A percentile compares a stretch with the other conserved stretches of the same genome.
phyloP scores from a whole-genome alignment of 192 early-diverging fungal species.

The Coemansia sp. region DNA sequence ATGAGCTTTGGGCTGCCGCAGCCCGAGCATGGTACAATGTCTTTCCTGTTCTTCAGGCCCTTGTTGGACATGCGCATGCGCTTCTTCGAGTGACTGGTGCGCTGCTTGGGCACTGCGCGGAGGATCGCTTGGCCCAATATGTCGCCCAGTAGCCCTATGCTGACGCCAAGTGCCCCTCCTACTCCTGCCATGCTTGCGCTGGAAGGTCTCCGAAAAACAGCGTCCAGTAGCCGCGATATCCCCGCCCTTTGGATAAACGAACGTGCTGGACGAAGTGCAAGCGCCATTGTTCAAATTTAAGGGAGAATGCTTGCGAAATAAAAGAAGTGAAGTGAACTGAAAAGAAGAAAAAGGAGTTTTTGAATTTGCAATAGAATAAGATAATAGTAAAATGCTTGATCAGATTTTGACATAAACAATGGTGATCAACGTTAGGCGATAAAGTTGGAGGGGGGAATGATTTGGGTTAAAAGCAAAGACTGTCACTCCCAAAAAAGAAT shows the following conservation, averaged over 20 bases:
- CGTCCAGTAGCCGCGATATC: not conserved
- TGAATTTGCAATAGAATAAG: not conserved
- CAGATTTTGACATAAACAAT: too few relatives aligned
- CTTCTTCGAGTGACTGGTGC: conserved; percentile 90
- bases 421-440: too few relatives aligned
- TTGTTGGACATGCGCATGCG: conserved; percentile 82
- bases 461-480: too few relatives aligned
- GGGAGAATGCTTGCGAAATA: not conserved
- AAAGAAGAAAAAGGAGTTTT: not conserved
- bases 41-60: conserved; percentile 69
- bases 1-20: conserved; percentile 74
- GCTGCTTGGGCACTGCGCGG: conserved; percentile 89
- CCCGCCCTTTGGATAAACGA: not conserved
- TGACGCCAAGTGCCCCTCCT: conserved; percentile 10
- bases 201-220: conserved; percentile 2
- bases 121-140: conserved; percentile 64
- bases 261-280: not conserved
- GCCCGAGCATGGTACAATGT: conserved; percentile 73
- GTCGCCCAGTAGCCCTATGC: conserved; percentile 44
- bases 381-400: not conserved
- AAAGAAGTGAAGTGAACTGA: not conserved
- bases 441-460: too few relatives aligned
- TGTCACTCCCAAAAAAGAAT: too few relatives aligned
- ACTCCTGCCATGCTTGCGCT: too few relatives aligned
- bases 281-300: not conserved